Percentiles rank a stretch among this genome's conserved stretches.
phyloP scores from a whole-genome alignment of 2,329 filamentous ascomycete genomes.

The Aureobasidium sp. region DNA sequence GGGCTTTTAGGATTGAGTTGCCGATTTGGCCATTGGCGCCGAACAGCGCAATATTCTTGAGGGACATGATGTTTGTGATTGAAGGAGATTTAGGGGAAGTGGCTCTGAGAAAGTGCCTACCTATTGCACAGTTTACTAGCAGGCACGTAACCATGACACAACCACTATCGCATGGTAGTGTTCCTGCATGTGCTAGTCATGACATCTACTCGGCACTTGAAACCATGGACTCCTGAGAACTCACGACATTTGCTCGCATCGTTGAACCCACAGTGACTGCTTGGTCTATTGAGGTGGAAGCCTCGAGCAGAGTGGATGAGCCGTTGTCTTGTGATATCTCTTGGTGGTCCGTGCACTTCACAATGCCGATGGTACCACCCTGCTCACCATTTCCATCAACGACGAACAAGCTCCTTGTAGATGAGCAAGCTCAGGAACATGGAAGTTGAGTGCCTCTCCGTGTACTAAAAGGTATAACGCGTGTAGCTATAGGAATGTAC shows the following conservation, averaged over 20 bases:
- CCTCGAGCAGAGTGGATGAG: background rate
- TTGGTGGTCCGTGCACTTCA: background rate
- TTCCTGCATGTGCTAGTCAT: background rate
- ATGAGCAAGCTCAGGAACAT: background rate
- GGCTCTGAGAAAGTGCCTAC: no score
- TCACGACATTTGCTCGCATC: background rate
- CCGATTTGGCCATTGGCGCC: conserved; percentile 17
- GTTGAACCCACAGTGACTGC: background rate
- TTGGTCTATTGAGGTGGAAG: background rate
- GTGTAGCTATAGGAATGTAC: no score
- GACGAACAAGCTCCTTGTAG: background rate
- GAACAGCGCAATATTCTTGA: conserved; percentile 14
- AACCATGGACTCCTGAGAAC: background rate
- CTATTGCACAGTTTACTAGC: background rate
- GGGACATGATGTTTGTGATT: background rate
- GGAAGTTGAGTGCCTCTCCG: no score
- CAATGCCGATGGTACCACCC: background rate
- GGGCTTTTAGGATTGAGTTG: conserved; percentile 13
- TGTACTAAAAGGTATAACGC: no score
- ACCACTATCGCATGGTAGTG: background rate
- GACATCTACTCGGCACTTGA: background rate
- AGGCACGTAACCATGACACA: background rate
- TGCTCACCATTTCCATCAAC: background rate
- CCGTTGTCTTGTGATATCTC: background rate
- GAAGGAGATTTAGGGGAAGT: no score